A percentile compares a stretch with the other conserved stretches of the same genome.
Conservation (phyloP, 257 asterid species). For the Nemophila menziesii region DNA sequence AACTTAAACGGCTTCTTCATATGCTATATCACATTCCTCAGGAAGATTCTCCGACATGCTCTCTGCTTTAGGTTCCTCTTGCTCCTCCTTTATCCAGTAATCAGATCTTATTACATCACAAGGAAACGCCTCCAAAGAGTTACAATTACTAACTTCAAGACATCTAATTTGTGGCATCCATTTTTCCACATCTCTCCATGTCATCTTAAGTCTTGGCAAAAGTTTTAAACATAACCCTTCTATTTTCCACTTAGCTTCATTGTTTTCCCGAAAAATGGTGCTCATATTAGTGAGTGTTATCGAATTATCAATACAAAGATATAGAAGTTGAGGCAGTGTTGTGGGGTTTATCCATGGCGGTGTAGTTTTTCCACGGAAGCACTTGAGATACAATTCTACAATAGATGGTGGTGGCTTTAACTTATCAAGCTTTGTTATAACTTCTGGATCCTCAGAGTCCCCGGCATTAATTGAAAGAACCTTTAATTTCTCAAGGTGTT, state of each 20-base stretch:
- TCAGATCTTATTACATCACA: slow-evolving; percentile 8
- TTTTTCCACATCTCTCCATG: slow-evolving; percentile 8
- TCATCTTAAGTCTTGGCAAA: slow-evolving; percentile 11
- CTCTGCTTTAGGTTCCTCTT: slow-evolving; percentile 1
- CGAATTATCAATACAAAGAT: slow-evolving; percentile 21
- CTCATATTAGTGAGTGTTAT: slow-evolving; percentile 6
- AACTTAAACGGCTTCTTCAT: too few relatives aligned
- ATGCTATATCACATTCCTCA: slow-evolving; percentile 1
- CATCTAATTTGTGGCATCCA: slow-evolving; percentile 13
- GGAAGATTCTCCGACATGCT: slow-evolving; percentile 1
- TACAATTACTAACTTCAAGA: slow-evolving; percentile 18
- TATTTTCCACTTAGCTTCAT: slow-evolving; percentile 9
- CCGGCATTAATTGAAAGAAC: slow-evolving; percentile 19
- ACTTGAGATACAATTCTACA: slow-evolving; percentile 17
- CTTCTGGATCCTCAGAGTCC: slow-evolving; percentile 6
- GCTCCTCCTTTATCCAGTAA: slow-evolving; percentile 9
- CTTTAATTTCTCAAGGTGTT: slow-evolving; percentile 10
- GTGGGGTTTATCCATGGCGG: slow-evolving; percentile 21
- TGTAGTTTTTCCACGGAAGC: slow-evolving; percentile 13
- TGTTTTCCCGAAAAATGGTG: slow-evolving; percentile 4
- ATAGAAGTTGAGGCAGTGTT: slow-evolving; percentile 17
- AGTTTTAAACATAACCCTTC: slow-evolving; percentile 21
- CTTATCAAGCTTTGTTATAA: slow-evolving; percentile 8
- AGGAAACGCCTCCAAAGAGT: slow-evolving; percentile 3
- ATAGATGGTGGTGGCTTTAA: slow-evolving; percentile 7